phyloP scores from a whole-genome alignment of 148 eudicot genomes.

The Cornus controversa region DNA sequence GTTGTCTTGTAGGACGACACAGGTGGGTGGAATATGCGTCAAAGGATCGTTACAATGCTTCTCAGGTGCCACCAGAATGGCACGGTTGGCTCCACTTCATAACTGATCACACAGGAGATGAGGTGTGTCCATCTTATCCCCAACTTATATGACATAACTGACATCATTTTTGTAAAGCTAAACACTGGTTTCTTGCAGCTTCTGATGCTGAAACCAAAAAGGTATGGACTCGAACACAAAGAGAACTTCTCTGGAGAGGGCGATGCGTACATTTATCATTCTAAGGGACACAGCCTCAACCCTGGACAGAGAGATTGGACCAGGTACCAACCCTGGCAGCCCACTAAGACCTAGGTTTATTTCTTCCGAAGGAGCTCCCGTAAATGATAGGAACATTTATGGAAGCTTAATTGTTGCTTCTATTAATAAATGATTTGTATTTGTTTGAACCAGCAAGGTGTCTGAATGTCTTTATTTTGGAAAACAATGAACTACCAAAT shows the following conservation, averaged over 20 bases:
- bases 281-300: conserved; percentile 87
- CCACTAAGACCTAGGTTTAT: conserved; percentile 51
- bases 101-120: conserved; percentile 95
- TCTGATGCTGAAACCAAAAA: conserved; percentile 72
- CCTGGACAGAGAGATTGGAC: conserved; percentile 99
- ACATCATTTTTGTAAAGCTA: neutral
- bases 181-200: conserved; percentile 50
- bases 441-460: neutral
- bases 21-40: conserved; percentile 98
- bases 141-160: neutral
- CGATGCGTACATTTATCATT: conserved; percentile 85
- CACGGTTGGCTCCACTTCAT: conserved; percentile 97
- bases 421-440: neutral
- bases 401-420: neutral
- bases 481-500: neutral
- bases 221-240: conserved; percentile 84
- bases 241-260: conserved; percentile 95
- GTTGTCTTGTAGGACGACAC: conserved; percentile 68
- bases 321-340: conserved; percentile 89
- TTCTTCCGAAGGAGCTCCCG: neutral
- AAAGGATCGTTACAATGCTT: conserved; percentile 87
- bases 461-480: neutral
- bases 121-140: conserved; percentile 42
- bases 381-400: neutral
- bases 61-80: conserved; percentile 98